Evolutionary conservation across 2,329 filamentous ascomycete genomes (phyloP).

Genomic region (Arthrobotrys iridis): DNA sequence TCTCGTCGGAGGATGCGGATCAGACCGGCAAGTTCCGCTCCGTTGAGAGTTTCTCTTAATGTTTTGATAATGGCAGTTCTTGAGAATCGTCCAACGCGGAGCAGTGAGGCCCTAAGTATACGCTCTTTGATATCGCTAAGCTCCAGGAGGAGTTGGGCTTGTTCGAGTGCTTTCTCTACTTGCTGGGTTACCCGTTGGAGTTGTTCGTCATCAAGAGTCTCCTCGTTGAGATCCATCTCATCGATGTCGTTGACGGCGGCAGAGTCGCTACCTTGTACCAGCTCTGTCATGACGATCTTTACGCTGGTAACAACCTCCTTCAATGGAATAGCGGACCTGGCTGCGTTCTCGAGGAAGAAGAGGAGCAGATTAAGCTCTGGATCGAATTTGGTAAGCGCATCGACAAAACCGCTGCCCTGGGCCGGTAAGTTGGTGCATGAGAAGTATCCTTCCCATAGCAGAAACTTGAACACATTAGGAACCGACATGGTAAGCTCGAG

Average conservation of each 20-base stretch:
- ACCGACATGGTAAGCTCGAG: constrained; percentile 47
- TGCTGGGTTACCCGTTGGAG: constrained; percentile 50
- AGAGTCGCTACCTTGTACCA: constrained; percentile 23
- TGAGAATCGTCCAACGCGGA: constrained; percentile 46
- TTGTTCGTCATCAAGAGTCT: constrained; percentile 49
- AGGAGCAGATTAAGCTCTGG: constrained; percentile 50
- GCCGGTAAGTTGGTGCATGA: constrained; percentile 50
- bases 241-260: constrained; percentile 29
- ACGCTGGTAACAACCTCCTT: constrained; percentile 53
- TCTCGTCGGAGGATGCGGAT: constrained; percentile 47
- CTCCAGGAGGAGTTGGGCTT: constrained; percentile 43
- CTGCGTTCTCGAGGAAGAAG: constrained; percentile 52
- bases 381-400: constrained; percentile 45
- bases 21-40: constrained; percentile 47
- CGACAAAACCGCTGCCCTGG: constrained; percentile 40
- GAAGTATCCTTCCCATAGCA: constrained; percentile 52
- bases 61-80: constrained; percentile 43
- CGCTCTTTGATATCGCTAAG: constrained; percentile 49
- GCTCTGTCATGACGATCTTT: constrained; percentile 43
- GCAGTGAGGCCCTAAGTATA: constrained; percentile 41
- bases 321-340: constrained; percentile 35
- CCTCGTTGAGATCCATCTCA: constrained; percentile 52
- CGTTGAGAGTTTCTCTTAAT: constrained; percentile 39
- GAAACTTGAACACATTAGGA: constrained; percentile 52
- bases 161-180: constrained; percentile 46